Evolutionary conservation across 371 early-diverging fungal species (phyloP).

Genomic region (Quaeritorhiza haematococci): DNA sequence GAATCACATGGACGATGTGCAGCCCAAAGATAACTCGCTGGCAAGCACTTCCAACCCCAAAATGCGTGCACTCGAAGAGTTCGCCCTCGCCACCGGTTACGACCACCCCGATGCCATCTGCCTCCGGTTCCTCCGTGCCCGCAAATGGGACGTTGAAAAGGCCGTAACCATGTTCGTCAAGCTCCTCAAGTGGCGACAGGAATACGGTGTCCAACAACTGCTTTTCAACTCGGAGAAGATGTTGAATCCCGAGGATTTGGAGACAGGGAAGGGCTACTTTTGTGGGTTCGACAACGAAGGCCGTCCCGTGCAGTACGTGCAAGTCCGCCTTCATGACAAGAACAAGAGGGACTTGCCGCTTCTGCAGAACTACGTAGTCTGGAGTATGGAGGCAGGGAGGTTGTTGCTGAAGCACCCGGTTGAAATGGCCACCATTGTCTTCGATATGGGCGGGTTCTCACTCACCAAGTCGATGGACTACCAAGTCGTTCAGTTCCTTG

Average conservation of each 20-base stretch:
- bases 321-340: constrained; percentile 16
- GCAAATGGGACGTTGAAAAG: constrained; percentile 53
- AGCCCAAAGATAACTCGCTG: no score
- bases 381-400: constrained; percentile 74
- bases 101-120: constrained; percentile 54
- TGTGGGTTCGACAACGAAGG: constrained; percentile 40
- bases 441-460: constrained; percentile 77
- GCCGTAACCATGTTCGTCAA: constrained; percentile 54
- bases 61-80: constrained; percentile 2
- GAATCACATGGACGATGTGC: no score
- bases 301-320: constrained; percentile 32
- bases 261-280: constrained; percentile 44
- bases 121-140: constrained; percentile 65
- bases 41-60: no score
- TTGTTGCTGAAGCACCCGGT: constrained; percentile 64
- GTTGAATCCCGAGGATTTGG: constrained; percentile 36
- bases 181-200: constrained; percentile 55
- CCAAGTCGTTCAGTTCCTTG: neutral
- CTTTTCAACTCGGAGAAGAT: constrained; percentile 50
- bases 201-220: constrained; percentile 22
- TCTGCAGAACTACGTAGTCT: constrained; percentile 8
- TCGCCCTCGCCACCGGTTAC: constrained; percentile 12
- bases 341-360: neutral
- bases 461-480: constrained; percentile 29
- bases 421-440: constrained; percentile 77